Evolutionary conservation across 129 eudicot genomes (phyloP), one percentile per base, ranked within the genome.

Genomic region (Pseudognaphalium luteoalbum): DNA sequence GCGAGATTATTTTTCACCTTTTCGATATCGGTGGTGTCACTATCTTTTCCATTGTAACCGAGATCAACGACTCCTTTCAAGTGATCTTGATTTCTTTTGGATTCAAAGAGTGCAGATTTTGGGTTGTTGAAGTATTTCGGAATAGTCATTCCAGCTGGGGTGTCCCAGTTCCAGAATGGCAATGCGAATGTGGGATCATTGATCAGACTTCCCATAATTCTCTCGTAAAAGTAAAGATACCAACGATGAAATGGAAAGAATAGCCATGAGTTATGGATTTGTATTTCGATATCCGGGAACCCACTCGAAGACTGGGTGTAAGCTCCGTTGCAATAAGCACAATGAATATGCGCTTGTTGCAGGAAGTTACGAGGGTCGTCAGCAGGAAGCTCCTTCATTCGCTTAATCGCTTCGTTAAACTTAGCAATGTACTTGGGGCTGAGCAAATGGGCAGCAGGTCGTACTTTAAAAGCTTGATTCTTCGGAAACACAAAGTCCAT

Each of bases 341-440:
- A 88, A 42, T 88, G 92, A 41, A 87, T 78, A 19, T 81, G 83
- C 4, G 92, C 89, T 83, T 87, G 89, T 75, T 87, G 92, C 33
- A 57, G 20, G 30, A 87, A 87, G 62, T 73, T 85, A 3, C 83
- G 92, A 0, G 92, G 92, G 64, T 87, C 89, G 0, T 41, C 65
- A 11, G 63, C 66, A 0, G 92, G 92, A 0, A 87, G 76, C 4
- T 81, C 83, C 33, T 83, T 85, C 87, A 87, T 87, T 0, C 83
- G 79, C 2, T 76, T 41, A 19, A 85, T 77, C 4, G 92, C 92
- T 64, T 61, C 68, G 20, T 72, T 64, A 25, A 72, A 87, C 51
- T 80, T 85, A 3, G 70, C 78, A 47, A 80, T 17, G 66, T 87
- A 85, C 5, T 76, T 77, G 0, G 78, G 47, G 20, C 77, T 71